Percentiles rank a stretch among this genome's conserved stretches.
These are phyloP conservation scores for Elaeis oleifera DNA, from an alignment of 202 grass and related monocot genomes.

Conservation along the genomic window DNA sequence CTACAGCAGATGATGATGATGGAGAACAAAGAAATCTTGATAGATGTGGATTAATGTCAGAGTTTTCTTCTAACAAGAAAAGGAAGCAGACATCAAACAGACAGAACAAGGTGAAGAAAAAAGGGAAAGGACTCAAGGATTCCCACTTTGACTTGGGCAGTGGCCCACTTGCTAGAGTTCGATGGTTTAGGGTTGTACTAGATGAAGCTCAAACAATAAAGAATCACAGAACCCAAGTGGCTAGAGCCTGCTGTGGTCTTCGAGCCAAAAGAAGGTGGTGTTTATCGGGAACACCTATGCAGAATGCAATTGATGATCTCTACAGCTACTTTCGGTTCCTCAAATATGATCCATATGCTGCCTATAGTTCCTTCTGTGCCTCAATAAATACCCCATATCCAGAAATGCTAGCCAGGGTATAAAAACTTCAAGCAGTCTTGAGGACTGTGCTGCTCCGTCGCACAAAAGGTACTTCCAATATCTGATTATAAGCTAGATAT, in stretches of 20 bases:
- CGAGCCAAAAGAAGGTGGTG: constrained; percentile 97
- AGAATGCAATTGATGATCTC: constrained; percentile 91
- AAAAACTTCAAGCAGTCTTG: constrained; percentile 90
- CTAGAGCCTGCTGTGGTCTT: constrained; percentile 80
- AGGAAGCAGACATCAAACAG: constrained; percentile 41
- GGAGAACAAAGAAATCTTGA: constrained; percentile 60
- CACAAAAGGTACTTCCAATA: constrained; percentile 69
- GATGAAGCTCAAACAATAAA: constrained; percentile 99
- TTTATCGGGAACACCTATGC: constrained; percentile 96
- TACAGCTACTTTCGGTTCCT: constrained; percentile 98
- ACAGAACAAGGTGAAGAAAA: constrained; percentile 52
- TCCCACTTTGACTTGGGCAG: constrained; percentile 45
- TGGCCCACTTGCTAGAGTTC: constrained; percentile 75
- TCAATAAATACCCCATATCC: constrained; percentile 81
- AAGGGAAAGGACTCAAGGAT: constrained; percentile 60
- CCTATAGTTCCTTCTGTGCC: constrained; percentile 68
- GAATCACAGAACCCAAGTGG: constrained; percentile 86
- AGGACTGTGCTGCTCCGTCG: constrained; percentile 77
- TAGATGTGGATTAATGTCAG: constrained; percentile 31
- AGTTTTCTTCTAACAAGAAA: constrained; percentile 59
- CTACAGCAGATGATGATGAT: constrained; percentile 48
- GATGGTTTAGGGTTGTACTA: constrained; percentile 95
- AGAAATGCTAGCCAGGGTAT: constrained; percentile 61
- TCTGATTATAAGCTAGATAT: neutral
- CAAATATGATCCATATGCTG: constrained; percentile 86